Evolutionary conservation across 305 asterid species (phyloP), one percentile per base, ranked within the genome.

Genomic region (Petunia hybrid): DNA sequence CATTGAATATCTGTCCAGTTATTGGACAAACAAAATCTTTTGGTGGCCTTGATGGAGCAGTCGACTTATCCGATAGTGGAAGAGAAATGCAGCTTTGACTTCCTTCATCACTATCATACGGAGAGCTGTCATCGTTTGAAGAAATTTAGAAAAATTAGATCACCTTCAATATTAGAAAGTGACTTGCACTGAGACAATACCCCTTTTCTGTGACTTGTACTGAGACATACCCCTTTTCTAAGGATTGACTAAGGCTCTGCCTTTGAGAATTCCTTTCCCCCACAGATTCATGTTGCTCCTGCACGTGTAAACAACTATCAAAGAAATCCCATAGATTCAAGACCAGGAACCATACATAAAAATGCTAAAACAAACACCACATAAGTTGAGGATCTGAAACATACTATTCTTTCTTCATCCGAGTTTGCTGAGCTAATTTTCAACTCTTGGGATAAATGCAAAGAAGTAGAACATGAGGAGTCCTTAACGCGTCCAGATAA

Each of bases 21-120:
- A 94, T 94, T 8, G 98, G 94, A 85, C 98, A 94, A 60, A 94
- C 95, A 63, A 94, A 94, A 82, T 94, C 97, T 82, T 94, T 94
- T 5, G 97, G 98, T 46, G 98, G 97, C 89, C 97, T 94, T 62
- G 98, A 90, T 64, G 81, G 91, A 42, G 96, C 91, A 83, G 95
- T 90, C 81, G 78, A 78, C 42, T 77, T 88, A 78, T 89, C 97
- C 12, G 94, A 90, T 74, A 70, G 64, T 77, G 97, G 97, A 73
- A 92, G 89, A 57, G 94, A 88, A 57, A 62, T 83, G 81, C 83
- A 83, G 85, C 91, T 89, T 61, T 79, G 85, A 87, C 83, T 90
- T 81, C 93, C 88, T 74, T 90, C 94, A 70, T 92, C 94, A 75
- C 85, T 86, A 84, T 82, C 85, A 81, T 46, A 80, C 31, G 85